Conservation (phyloP, 805 yeast genomes). For the Pichia pseudocactophila region DNA sequence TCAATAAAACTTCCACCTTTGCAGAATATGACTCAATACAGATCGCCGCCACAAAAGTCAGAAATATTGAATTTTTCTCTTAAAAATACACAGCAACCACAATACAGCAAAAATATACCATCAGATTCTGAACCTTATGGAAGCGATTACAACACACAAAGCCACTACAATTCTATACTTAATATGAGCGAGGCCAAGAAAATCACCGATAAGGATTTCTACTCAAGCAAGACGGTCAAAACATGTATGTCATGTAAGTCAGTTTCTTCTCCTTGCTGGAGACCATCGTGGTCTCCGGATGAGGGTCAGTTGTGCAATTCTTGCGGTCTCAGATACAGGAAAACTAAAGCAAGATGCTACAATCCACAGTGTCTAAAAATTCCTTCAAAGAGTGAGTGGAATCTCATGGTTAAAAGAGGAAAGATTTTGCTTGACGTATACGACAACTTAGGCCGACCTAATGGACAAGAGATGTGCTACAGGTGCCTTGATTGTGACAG, state of each 20-base stretch:
- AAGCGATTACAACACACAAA: too few species aligned
- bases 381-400: slow-evolving; percentile 96
- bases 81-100: too few species aligned
- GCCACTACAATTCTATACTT: too few species aligned
- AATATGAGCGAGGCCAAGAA: background rate
- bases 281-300: slow-evolving; percentile 88
- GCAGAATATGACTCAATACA: too few species aligned
- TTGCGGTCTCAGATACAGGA: slow-evolving; percentile 90
- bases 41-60: too few species aligned
- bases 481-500: slow-evolving; percentile 54
- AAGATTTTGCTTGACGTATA: slow-evolving; percentile 24
- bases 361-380: slow-evolving; percentile 70
- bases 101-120: too few species aligned
- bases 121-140: too few species aligned
- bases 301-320: slow-evolving; percentile 97
- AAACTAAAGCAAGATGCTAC: slow-evolving; percentile 86
- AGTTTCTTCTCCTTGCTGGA: slow-evolving; percentile 93
- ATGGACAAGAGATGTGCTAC: slow-evolving; percentile 24
- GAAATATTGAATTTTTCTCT: too few species aligned
- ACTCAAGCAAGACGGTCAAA: slow-evolving; percentile 3
- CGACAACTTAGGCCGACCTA: slow-evolving; percentile 5
- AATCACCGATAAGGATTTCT: background rate
- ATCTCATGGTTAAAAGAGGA: slow-evolving; percentile 72
- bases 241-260: slow-evolving; percentile 83
- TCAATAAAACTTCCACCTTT: too few species aligned